A percentile compares a stretch with the other conserved stretches of the same genome.
These are phyloP conservation scores for Linderina pennispora DNA, from an alignment of 192 early-diverging fungal genomes.

Conservation along the genomic window DNA sequence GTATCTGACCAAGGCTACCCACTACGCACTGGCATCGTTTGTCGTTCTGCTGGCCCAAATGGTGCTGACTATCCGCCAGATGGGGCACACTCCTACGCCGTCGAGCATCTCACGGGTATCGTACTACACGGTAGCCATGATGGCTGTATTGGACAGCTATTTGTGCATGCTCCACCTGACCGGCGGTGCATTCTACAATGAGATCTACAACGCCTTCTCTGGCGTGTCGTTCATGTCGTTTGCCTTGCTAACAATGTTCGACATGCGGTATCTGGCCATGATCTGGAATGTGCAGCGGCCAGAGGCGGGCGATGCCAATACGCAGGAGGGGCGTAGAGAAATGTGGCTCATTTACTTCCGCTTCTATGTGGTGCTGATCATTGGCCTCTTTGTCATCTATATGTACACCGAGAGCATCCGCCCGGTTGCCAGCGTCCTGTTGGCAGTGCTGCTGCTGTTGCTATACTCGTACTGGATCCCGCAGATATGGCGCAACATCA, in stretches of 20 bases:
- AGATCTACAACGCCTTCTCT: constrained; percentile 54
- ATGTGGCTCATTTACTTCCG: constrained; percentile 15
- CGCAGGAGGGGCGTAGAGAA: constrained; percentile 20
- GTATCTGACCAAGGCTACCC: constrained; percentile 7
- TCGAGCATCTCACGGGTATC: constrained; percentile 63
- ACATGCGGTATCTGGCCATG: constrained; percentile 62
- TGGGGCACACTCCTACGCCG: constrained; percentile 60
- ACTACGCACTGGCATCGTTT: constrained; percentile 17
- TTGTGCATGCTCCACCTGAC: constrained; percentile 57
- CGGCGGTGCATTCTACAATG: constrained; percentile 45
- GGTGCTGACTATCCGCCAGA: constrained; percentile 52
- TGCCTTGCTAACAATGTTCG: constrained; percentile 59
- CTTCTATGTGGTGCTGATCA: constrained; percentile 48
- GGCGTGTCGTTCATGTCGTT: constrained; percentile 60
- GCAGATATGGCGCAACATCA: constrained; percentile 68
- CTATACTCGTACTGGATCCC: constrained; percentile 76
- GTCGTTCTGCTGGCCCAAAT: constrained; percentile 9
- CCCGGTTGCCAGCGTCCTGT: constrained; percentile 44
- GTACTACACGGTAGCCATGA: constrained; percentile 55
- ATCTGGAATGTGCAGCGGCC: constrained; percentile 65
- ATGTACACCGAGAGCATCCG: constrained; percentile 47
- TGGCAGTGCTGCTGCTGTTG: constrained; percentile 32
- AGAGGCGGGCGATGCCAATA: constrained; percentile 39
- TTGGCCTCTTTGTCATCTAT: constrained; percentile 60
- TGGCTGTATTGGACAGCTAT: constrained; percentile 61